A percentile compares a stretch with the other conserved stretches of the same genome.
Conservation (phyloP, 169 alveolate genomes). For the Babesia divergens region DNA sequence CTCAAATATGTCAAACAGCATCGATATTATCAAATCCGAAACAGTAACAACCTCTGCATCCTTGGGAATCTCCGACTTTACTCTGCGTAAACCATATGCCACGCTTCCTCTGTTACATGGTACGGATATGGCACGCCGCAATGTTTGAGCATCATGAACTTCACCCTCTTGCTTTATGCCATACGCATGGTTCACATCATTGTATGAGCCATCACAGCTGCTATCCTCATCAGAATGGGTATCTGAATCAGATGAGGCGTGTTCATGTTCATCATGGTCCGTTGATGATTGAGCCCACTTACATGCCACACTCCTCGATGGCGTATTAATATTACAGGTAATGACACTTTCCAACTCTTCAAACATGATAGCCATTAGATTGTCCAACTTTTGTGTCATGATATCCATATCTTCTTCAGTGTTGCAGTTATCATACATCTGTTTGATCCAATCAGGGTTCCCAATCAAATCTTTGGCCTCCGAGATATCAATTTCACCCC, state of each 20-base stretch:
- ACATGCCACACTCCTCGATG: too few species aligned
- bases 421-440: conserved; percentile 47
- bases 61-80: background rate
- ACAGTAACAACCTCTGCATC: background rate
- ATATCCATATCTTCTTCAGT: conserved; percentile 72
- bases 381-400: conserved; percentile 67
- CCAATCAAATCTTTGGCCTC: conserved; percentile 36
- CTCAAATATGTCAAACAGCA: conserved; percentile 49
- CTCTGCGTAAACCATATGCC: background rate
- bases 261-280: background rate
- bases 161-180: background rate
- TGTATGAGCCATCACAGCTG: background rate
- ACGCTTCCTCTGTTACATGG: background rate
- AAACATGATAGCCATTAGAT: conserved; percentile 41
- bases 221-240: conserved; percentile 1
- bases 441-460: conserved; percentile 55
- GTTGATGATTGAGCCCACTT: background rate
- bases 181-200: background rate
- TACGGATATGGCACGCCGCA: background rate
- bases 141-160: background rate
- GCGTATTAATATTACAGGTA: background rate
- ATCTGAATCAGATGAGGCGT: background rate
- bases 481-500: conserved; percentile 18
- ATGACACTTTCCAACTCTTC: conserved; percentile 3
- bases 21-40: conserved; percentile 49